Conservation (phyloP, 495 filamentous ascomycete species). For the Penicillium mononematosum region DNA sequence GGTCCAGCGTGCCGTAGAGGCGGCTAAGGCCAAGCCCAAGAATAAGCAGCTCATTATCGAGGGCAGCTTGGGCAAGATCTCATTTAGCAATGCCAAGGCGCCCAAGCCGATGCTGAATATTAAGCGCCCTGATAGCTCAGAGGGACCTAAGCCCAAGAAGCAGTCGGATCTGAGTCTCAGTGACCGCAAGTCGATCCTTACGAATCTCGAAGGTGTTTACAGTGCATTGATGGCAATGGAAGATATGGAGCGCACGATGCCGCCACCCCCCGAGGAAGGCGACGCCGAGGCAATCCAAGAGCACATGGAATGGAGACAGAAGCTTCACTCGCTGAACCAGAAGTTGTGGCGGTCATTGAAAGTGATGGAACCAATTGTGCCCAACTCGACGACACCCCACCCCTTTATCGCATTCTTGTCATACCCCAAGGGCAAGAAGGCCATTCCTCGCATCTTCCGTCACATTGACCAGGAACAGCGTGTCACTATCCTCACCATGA, state of each 20-base stretch:
- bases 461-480: constrained; percentile 90
- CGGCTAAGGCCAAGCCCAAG: constrained; percentile 94
- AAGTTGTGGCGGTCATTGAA: constrained; percentile 81
- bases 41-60: constrained; percentile 98
- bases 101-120: constrained; percentile 93
- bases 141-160: constrained; percentile 48
- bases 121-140: constrained; percentile 77
- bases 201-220: constrained; percentile 85
- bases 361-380: constrained; percentile 84
- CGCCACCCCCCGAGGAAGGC: constrained; percentile 62
- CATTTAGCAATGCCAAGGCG: constrained; percentile 97
- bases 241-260: constrained; percentile 88
- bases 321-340: constrained; percentile 69
- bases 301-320: constrained; percentile 69
- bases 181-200: constrained; percentile 78
- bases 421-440: constrained; percentile 93
- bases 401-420: constrained; percentile 97
- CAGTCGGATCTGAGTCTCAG: constrained; percentile 53
- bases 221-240: constrained; percentile 86
- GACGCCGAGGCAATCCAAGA: constrained; percentile 62
- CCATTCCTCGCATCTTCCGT: constrained; percentile 89
- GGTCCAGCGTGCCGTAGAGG: constrained; percentile 94
- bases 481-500: constrained; percentile 90
- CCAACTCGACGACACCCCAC: constrained; percentile 68
- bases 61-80: constrained; percentile 97